A percentile compares a stretch with the other conserved stretches of the same genome.
These are phyloP conservation scores for Trichoderma simmonsii DNA, from an alignment of 2,329 filamentous ascomycete species.

Conservation along the genomic window DNA sequence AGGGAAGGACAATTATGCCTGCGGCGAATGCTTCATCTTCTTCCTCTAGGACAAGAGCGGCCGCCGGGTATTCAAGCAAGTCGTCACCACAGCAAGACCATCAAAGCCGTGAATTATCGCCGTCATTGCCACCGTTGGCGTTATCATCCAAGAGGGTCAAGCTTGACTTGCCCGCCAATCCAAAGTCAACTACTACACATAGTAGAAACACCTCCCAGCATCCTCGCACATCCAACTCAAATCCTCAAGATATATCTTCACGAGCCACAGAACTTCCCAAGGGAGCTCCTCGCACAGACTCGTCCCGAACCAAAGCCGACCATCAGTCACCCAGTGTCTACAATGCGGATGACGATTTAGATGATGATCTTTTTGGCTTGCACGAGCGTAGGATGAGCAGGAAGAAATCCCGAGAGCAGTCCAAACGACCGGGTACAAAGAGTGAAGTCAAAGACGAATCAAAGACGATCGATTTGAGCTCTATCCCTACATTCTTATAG, in stretches of 20 bases:
- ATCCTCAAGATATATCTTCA: background rate
- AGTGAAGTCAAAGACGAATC: background rate
- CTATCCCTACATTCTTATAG: constrained; percentile 39
- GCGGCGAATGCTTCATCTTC: constrained; percentile 22
- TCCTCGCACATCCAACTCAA: background rate
- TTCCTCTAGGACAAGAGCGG: constrained; percentile 27
- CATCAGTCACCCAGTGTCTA: background rate
- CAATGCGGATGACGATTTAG: constrained; percentile 23
- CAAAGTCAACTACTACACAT: background rate
- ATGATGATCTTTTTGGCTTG: constrained; percentile 37
- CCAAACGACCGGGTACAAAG: constrained; percentile 21
- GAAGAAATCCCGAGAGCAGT: constrained; percentile 31
- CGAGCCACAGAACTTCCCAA: background rate
- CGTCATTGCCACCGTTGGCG: background rate
- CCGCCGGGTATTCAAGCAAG: constrained; percentile 28
- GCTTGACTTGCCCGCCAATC: background rate
- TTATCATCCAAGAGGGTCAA: background rate
- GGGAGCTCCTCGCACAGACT: background rate
- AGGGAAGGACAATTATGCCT: constrained; percentile 29
- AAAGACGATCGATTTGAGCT: constrained; percentile 27
- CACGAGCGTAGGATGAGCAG: constrained; percentile 31
- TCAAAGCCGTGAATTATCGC: background rate
- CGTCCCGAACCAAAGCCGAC: background rate
- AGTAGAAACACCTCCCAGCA: background rate
- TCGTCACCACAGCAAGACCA: background rate